Conservation (phyloP, 192 early-diverging fungal species). For the Linnemannia zychae region DNA sequence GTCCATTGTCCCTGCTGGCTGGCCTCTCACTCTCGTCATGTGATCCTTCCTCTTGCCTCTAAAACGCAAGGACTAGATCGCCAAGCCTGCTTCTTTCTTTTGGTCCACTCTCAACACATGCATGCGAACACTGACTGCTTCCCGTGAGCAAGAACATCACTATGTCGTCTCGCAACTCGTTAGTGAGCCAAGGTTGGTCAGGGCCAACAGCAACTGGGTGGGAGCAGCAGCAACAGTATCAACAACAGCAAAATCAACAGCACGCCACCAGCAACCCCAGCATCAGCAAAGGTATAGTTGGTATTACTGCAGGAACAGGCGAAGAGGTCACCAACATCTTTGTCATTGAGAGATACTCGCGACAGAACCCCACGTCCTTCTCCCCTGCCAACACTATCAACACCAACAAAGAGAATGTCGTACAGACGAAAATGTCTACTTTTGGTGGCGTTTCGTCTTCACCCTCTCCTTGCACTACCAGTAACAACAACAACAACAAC, state of each 20-base stretch:
- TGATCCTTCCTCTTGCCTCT: neutral
- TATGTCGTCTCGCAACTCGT: neutral
- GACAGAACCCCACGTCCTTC: neutral
- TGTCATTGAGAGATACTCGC: constrained; percentile 12
- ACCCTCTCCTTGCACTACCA: neutral
- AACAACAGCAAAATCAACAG: too few relatives aligned
- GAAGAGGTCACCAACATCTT: neutral
- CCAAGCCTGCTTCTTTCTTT: too few relatives aligned
- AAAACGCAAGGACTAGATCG: too few relatives aligned
- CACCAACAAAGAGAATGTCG: neutral
- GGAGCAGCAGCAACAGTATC: neutral
- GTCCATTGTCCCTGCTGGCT: too few relatives aligned
- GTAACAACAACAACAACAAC: neutral
- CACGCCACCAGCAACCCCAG: neutral
- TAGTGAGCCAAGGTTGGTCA: neutral
- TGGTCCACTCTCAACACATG: too few relatives aligned
- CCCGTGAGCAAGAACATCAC: neutral
- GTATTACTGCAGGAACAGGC: neutral
- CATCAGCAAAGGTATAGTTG: too few relatives aligned
- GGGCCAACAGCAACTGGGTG: neutral
- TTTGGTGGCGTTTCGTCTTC: neutral
- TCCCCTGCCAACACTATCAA: neutral
- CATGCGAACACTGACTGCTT: too few relatives aligned
- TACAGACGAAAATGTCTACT: neutral
- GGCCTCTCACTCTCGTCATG: neutral